Evolutionary conservation across 163 green algal genomes (phyloP).

Genomic region (Prototheca wickerhamii): DNA sequence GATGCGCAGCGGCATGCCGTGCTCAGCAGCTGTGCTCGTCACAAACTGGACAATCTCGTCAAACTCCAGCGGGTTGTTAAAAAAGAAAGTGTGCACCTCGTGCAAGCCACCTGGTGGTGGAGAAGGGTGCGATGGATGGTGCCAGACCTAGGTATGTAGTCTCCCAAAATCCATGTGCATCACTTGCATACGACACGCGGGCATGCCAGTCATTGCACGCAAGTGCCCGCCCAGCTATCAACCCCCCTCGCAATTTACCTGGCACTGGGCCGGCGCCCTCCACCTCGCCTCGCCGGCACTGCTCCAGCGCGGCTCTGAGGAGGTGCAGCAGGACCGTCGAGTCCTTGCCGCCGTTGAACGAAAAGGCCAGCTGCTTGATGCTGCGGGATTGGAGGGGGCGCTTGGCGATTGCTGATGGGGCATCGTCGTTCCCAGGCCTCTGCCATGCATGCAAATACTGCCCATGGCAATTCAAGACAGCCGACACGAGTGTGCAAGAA

Average conservation of each 20-base stretch:
- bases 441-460: not conserved
- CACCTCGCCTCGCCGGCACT: conserved; percentile 3
- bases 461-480: too few relatives aligned
- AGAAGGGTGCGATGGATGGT: not conserved
- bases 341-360: conserved; percentile 93
- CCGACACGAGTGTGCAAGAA: too few relatives aligned
- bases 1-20: conserved; percentile 48
- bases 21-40: conserved; percentile 26
- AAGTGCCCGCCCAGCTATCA: not conserved
- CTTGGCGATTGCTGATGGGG: not conserved
- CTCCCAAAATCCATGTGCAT: not conserved
- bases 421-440: not conserved
- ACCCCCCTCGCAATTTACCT: not conserved
- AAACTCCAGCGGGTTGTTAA: conserved; percentile 70
- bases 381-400: conserved; percentile 22
- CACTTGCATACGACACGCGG: not conserved
- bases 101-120: conserved; percentile 33
- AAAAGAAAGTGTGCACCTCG: conserved; percentile 71
- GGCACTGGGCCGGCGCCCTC: not conserved
- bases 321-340: conserved; percentile 86
- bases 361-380: conserved; percentile 57
- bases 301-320: conserved; percentile 34
- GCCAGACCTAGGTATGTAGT: not conserved
- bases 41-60: conserved; percentile 66
- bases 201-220: not conserved